Conservation (phyloP, 495 filamentous ascomycete genomes). For the Aspergillus hancockii region DNA sequence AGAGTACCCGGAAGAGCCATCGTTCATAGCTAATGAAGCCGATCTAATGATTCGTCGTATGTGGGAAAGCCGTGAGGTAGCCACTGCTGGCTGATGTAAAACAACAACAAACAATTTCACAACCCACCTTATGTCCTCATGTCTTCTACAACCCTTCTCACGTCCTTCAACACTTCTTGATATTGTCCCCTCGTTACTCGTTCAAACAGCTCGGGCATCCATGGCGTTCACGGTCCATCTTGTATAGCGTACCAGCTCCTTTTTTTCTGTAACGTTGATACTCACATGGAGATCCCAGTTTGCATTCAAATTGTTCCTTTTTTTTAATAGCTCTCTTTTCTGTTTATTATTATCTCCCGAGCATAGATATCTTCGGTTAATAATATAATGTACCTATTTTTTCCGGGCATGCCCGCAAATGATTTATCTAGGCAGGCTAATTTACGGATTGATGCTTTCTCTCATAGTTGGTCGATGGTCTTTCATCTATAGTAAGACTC, state of each 20-base stretch:
- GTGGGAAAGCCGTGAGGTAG: conserved; percentile 50
- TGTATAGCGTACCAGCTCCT: conserved; percentile 13
- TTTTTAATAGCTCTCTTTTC: neutral
- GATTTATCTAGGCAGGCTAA: neutral
- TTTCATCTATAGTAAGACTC: neutral
- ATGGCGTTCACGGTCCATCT: conserved; percentile 8
- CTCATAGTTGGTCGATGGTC: neutral
- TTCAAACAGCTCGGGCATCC: conserved; percentile 8
- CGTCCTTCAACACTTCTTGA: neutral
- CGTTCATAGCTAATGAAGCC: conserved; percentile 27
- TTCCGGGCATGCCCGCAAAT: neutral
- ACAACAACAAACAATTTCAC: neutral
- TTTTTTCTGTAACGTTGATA: neutral
- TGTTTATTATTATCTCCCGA: neutral
- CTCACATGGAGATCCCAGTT: neutral
- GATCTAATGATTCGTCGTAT: conserved; percentile 51
- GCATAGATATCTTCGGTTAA: conserved; percentile 12
- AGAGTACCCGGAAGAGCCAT: conserved; percentile 26
- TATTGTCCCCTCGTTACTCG: neutral
- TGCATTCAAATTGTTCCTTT: neutral
- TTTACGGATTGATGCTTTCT: neutral
- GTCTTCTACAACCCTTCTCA: conserved; percentile 9
- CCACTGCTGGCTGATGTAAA: conserved; percentile 34
- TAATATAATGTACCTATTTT: conserved; percentile 9
- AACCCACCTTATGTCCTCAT: neutral